Base-by-base conservation (phyloP, 331 rosid species). In the Quercus phellos region DNA sequence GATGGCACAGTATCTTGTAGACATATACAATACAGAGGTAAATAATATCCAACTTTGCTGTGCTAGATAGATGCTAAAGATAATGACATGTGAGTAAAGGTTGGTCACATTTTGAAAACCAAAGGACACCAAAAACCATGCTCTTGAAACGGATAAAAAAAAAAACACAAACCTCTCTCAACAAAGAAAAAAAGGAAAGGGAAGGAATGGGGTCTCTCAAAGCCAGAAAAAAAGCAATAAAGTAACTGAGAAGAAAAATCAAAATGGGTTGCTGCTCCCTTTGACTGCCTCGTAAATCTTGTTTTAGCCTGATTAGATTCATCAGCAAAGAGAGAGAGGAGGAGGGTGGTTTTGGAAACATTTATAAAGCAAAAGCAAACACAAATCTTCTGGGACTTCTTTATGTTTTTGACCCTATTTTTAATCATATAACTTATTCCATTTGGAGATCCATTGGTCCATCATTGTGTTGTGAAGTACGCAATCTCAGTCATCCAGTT, bases 221-320 rank as follows among this genome's bases (percentile, higher is more conserved):
- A 83, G 82, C 84, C 79, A 38, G 80, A 75, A 84, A 77, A 89
- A 87, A 82, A 80, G 75, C 75, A 54, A 83, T 18, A 83, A 79
- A 80, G 90, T 86, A 86, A 78, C 85, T 53, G 17, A 19, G 50
- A 55, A 1, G 70, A 68, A 80, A 74, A 78, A 82, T 71, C 24
- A 32, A 85, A n/a, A 38, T 38, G 46, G 46, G 73, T 73, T 78
- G 54, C 64, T 76, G 51, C 68, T 42, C 34, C 68, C 91, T 89
- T 91, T 91, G 96, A 91, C 91, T 85, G 93, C 96, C 96, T 89
- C 93, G 92, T 91, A 87, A 89, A 91, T 87, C 88, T 78, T 79
- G 34, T 69, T 82, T 79, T 79, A 71, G 82, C 24, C 63, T 32
- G 18, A 70, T 75, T 14, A 1, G 80, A 77, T 82, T 86, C 81